Evolutionary conservation across 768 basidiomycete genomes (phyloP).

Genomic region (Boletus reticuloceps): DNA sequence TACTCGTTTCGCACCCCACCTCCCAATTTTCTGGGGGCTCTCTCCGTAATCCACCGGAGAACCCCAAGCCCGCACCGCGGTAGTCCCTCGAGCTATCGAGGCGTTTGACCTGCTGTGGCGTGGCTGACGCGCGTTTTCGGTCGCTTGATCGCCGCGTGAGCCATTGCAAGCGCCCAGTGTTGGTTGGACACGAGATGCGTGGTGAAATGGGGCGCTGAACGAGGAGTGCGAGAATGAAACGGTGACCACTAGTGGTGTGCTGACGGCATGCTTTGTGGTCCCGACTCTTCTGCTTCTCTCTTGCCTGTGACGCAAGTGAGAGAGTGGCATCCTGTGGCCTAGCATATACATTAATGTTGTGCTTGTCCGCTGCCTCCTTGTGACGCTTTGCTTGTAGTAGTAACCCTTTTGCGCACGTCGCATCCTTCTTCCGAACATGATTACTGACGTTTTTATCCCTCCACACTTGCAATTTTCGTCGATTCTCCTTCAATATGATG

Average conservation of each 20-base stretch:
- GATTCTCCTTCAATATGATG: slow-evolving; percentile 22
- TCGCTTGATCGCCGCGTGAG: slow-evolving; percentile 91
- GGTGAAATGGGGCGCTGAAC: slow-evolving; percentile 99
- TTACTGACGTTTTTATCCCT: slow-evolving; percentile 61
- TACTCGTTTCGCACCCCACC: slow-evolving; percentile 91
- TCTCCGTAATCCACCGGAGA: slow-evolving; percentile 85
- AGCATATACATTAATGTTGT: slow-evolving; percentile 58
- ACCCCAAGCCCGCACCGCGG: slow-evolving; percentile 91
- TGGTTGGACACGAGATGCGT: slow-evolving; percentile 86
- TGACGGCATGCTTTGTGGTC: slow-evolving; percentile 22
- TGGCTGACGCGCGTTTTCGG: slow-evolving; percentile 83
- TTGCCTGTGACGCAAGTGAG: slow-evolving; percentile 67
- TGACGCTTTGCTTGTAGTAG: slow-evolving; percentile 39
- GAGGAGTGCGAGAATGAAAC: slow-evolving; percentile 76
- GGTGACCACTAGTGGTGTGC: slow-evolving; percentile 18
- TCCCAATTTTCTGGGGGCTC: slow-evolving; percentile 99
- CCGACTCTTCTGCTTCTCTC: slow-evolving; percentile 37
- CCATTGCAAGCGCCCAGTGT: slow-evolving; percentile 63
- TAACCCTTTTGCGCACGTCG: slow-evolving; percentile 25
- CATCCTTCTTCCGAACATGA: slow-evolving; percentile 32
- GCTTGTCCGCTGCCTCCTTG: slow-evolving; percentile 58
- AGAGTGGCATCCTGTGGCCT: slow-evolving; percentile 46
- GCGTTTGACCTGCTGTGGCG: slow-evolving; percentile 79
- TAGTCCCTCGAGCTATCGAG: slow-evolving; percentile 72
- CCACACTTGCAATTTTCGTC: slow-evolving; percentile 40